These are phyloP conservation scores for Kwoniella sp. DNA, from an alignment of 768 basidiomycete genomes.

Conservation along the genomic window DNA sequence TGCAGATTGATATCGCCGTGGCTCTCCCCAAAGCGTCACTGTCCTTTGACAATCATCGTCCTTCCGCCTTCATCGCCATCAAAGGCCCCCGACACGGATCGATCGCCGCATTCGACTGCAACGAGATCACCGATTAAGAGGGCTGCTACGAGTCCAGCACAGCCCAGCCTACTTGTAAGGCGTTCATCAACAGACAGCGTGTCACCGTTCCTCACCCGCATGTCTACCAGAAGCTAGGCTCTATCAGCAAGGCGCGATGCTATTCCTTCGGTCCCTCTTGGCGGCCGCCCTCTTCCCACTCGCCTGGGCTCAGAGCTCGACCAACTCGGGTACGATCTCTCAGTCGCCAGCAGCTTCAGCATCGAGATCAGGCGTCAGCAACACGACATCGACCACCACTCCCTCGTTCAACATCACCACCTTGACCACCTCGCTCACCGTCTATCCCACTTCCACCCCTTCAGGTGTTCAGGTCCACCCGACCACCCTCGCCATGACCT, in stretches of 20 bases:
- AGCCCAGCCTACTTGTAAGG: too few relatives aligned
- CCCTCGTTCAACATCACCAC: constrained; percentile 10
- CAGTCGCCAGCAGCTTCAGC: constrained; percentile 2
- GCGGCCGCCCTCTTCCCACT: constrained; percentile 7
- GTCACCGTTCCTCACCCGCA: too few relatives aligned
- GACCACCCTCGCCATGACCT: constrained; percentile 47
- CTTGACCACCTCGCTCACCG: constrained; percentile 38
- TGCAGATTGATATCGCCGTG: neutral
- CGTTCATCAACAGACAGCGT: too few relatives aligned
- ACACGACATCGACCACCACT: constrained; percentile 8
- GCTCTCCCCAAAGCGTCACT: neutral
- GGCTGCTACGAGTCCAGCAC: too few relatives aligned
- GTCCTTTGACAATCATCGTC: too few relatives aligned
- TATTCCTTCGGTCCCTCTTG: neutral
- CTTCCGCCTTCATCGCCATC: too few relatives aligned
- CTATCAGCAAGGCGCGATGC: neutral
- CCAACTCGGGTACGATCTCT: neutral
- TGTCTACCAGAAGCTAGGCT: too few relatives aligned
- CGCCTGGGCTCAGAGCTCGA: constrained; percentile 13
- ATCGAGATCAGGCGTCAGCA: neutral
- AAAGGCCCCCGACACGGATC: too few relatives aligned
- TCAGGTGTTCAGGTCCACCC: constrained; percentile 32
- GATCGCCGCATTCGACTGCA: too few relatives aligned
- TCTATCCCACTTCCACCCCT: constrained; percentile 44
- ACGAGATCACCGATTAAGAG: too few relatives aligned